These are phyloP conservation scores for Stentor roeselii DNA, from an alignment of 73 alveolate genomes.

Conservation along the genomic window DNA sequence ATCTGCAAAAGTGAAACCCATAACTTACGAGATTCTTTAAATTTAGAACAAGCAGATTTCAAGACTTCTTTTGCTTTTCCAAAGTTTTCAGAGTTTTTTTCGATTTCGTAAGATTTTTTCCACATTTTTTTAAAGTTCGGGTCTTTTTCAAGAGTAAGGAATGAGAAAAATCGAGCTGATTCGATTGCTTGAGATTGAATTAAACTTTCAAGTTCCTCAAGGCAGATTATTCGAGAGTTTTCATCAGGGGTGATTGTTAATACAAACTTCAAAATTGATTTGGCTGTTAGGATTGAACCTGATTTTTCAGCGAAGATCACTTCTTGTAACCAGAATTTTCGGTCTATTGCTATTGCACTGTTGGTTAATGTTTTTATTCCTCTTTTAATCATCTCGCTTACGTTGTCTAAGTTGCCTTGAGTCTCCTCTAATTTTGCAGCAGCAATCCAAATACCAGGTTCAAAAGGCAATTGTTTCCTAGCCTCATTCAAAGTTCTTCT, in stretches of 20 bases:
- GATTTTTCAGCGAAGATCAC: slow-evolving; percentile 73
- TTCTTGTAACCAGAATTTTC: slow-evolving; percentile 80
- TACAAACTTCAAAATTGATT: slow-evolving; percentile 36
- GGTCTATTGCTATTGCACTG: slow-evolving; percentile 43
- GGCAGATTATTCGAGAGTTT: not conserved
- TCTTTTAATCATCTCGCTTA: slow-evolving; percentile 48
- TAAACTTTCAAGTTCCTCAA: slow-evolving; percentile 10
- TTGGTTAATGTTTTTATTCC: slow-evolving; percentile 59
- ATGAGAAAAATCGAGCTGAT: not conserved
- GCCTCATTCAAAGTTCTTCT: slow-evolving; percentile 84
- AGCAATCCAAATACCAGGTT: slow-evolving; percentile 79
- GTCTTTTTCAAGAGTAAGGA: not conserved
- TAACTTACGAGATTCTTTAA: not conserved
- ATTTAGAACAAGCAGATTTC: not conserved
- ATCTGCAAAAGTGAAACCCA: not conserved
- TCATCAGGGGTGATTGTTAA: slow-evolving; percentile 10
- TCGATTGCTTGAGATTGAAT: not conserved
- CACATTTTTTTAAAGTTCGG: slow-evolving; percentile 21
- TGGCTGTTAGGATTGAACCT: slow-evolving; percentile 46
- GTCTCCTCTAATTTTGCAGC: slow-evolving; percentile 90
- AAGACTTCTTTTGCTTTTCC: not conserved
- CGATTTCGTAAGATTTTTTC: slow-evolving; percentile 33
- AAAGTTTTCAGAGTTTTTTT: slow-evolving; percentile 28
- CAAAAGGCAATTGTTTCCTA: slow-evolving; percentile 79
- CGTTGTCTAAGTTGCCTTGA: slow-evolving; percentile 50